Evolutionary conservation across 768 basidiomycete genomes (phyloP).

Genomic region (Calocera viscosa): DNA sequence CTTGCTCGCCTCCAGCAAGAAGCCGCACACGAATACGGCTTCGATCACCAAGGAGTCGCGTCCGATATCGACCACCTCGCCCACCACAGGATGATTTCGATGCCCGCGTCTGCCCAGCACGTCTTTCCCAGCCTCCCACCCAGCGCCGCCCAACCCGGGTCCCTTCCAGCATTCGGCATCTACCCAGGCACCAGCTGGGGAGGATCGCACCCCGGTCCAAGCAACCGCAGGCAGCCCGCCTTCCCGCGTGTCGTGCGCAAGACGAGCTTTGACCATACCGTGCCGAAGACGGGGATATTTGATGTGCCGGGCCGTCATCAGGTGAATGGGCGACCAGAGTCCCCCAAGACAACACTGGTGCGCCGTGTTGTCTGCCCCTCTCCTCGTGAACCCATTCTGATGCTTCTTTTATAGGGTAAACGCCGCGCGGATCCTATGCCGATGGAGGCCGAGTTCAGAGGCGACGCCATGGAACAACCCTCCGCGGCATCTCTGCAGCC

Average conservation of each 20-base stretch:
- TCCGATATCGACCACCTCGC: conserved; percentile 7
- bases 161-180: conserved; percentile 4
- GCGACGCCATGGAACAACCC: background rate
- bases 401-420: conserved; percentile 32
- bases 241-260: conserved; percentile 84
- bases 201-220: conserved; percentile 22
- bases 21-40: background rate
- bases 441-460: conserved; percentile 4
- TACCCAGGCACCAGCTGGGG: background rate
- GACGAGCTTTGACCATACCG: conserved; percentile 90
- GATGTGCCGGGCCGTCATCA: conserved; percentile 49
- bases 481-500: conserved; percentile 2
- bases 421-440: conserved; percentile 63
- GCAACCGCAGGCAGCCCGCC: conserved; percentile 26
- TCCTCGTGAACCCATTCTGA: conserved; percentile 34
- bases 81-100: conserved; percentile 13
- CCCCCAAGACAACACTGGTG: conserved; percentile 26
- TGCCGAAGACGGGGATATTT: conserved; percentile 40
- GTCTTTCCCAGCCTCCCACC: conserved; percentile 21
- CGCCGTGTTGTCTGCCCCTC: conserved; percentile 35
- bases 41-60: background rate
- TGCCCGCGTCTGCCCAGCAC: conserved; percentile 23
- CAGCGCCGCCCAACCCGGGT: conserved; percentile 13
- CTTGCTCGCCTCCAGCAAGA: conserved; percentile 4
- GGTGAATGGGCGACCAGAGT: conserved; percentile 62